phyloP scores from a whole-genome alignment of 352 stramenopile genomes.

The Phytopythium sindhum region DNA sequence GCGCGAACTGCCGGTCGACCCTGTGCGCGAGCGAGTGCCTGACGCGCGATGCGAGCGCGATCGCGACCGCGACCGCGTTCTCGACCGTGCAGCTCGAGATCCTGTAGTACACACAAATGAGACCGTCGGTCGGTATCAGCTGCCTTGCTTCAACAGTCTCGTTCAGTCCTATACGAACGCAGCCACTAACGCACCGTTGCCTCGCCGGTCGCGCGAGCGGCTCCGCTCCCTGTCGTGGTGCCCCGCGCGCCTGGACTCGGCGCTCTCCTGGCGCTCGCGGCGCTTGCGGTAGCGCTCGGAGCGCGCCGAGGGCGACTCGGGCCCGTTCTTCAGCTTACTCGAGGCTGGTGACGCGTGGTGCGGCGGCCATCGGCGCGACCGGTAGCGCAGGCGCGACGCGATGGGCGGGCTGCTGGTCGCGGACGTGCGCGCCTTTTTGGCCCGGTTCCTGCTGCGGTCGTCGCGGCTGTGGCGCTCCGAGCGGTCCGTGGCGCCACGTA shows the following conservation, averaged over 20 bases:
- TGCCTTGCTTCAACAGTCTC: background rate
- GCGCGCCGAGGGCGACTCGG: slow-evolving; percentile 1
- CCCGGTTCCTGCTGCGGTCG: background rate
- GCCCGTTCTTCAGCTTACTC: background rate
- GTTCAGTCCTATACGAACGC: background rate
- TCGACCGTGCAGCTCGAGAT: slow-evolving; percentile 1
- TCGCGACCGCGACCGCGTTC: slow-evolving; percentile 2
- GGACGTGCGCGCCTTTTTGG: slow-evolving; percentile 5
- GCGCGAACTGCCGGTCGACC: slow-evolving; percentile 19
- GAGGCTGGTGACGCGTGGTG: background rate
- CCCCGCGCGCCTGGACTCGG: background rate
- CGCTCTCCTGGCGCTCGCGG: slow-evolving; percentile 5
- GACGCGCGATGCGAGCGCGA: background rate
- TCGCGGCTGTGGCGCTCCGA: slow-evolving; percentile 5
- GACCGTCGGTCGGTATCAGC: background rate
- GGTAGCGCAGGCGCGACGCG: slow-evolving; percentile 4
- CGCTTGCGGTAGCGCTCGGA: slow-evolving; percentile 8
- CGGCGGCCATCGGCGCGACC: slow-evolving; percentile 2
- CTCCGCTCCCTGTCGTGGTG: slow-evolving; percentile 4
- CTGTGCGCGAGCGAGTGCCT: slow-evolving; percentile 19
- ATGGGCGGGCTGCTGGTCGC: slow-evolving; percentile 5
- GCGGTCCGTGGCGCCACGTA: background rate
- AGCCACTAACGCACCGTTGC: background rate
- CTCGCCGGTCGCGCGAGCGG: slow-evolving; percentile 3
- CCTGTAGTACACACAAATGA: background rate